Evolutionary conservation across 441 rosid genomes (phyloP), one percentile per base, ranked within the genome.

Genomic region (Geranium incanum): DNA sequence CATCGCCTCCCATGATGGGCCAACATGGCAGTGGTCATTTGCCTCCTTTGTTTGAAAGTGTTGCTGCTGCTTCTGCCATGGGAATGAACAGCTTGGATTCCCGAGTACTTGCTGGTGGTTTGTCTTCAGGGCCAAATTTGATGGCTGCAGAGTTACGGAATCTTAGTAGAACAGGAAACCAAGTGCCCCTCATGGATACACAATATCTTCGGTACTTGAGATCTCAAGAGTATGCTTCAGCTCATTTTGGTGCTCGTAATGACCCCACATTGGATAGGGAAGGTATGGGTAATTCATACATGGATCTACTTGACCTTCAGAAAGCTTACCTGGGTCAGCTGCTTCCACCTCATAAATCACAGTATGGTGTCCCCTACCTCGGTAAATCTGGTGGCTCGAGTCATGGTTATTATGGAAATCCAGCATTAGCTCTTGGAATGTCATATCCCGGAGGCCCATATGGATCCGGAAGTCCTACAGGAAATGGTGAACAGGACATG

Each of bases 51-150:
- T 85, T 80, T 72, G 87, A 85, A 70, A 85, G 79, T 73, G 83
- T 76, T 43, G 85, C 83, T 71, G 85, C 89, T 45, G 80, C 81
- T 85, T 83, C 91, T n/a, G 85, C 88, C 72, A 59, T 87, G 84
- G 89, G 80, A 33, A 79, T 78, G 39, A 83, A 89, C 72, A 90
- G 91, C 77, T 73, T 87, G 82, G 92, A 89, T 72, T 78, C 90
- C 0, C 81, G 95, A 75, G 70, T 82, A 48, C 81, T 85, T 55
- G 93, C 87, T 2, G 88, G 89, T 68, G 85, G 84, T 55, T 73
- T 78, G 59, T 80, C 83, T 43, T 71, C 89, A 39, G 82, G 83
- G 43, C 82, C 85, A 11, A 81, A 83, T 71, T 62, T 82, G 52
- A 74, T 83, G 84, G 85, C 82, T 64, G 75, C 79, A 7, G 93